Evolutionary conservation across 495 filamentous ascomycete genomes (phyloP), one percentile per base, ranked within the genome.

Genomic region (Lentithecium fluviatile): DNA sequence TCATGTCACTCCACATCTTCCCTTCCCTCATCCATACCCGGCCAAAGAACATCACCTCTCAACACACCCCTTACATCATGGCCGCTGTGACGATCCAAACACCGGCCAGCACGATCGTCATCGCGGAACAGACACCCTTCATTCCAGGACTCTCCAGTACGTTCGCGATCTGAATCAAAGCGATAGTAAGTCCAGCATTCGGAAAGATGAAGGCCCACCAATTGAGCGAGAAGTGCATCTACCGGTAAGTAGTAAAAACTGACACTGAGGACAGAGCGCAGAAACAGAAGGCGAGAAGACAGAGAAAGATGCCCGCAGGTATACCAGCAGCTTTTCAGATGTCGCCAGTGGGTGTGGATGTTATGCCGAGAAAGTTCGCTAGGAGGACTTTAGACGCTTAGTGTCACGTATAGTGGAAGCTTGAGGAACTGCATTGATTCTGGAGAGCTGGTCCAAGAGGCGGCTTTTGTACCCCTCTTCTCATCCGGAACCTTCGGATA

Each of bases 121-220:
- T 77, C 26, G 71, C 79, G 21, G 69, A 75, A 10, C 72, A 72
- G 6, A 81, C 65, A 66, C 74, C 79, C 58, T 76, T 49, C 6
- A 81, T 55, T 5, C 71, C 78, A 11, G 60, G 42, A 51, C 78
- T 81, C 0, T 69, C 64, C 0, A 80, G 52, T 0, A 53, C 72
- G 36, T 70, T 63, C 6, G 78, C 80, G 45, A 83, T 70, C 25
- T 75, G 45, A 26, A 81, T 76, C 13, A 70, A 45, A 8, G 58
- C 58, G 26, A 60, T 75, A 4, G 76, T 78, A 45, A 83, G 81
- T 3, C 82, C 82, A 11, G 79, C 77, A 51, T 85, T 83, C 0
- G 82, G 82, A 58, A 84, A 84, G 7, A 84, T 75, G 48, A 80
- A 78, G 2, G 75, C 76, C 69, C 78, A 83, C 79, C 81, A 84